A percentile compares a stretch with the other conserved stretches of the same genome.
phyloP scores from a whole-genome alignment of 495 filamentous ascomycete genomes.

The Aspergillus leporis region DNA sequence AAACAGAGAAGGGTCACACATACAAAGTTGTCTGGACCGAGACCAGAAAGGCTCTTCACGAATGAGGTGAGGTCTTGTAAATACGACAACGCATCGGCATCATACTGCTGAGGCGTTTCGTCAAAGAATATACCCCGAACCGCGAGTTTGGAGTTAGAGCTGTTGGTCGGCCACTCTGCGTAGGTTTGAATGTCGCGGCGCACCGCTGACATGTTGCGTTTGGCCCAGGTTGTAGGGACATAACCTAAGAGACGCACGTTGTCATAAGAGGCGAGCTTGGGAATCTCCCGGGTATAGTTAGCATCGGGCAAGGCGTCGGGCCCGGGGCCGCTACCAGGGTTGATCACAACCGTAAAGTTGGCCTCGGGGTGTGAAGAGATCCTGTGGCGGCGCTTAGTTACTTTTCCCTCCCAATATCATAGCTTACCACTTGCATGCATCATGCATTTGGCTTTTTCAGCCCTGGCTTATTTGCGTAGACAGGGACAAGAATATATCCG shows the following conservation, averaged over 20 bases:
- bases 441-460: slow-evolving; percentile 21
- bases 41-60: slow-evolving; percentile 32
- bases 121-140: slow-evolving; percentile 52
- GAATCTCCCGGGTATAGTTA: slow-evolving; percentile 53
- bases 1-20: slow-evolving; percentile 23
- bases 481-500: slow-evolving; percentile 20
- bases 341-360: slow-evolving; percentile 56
- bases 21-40: slow-evolving; percentile 43
- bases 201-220: slow-evolving; percentile 40
- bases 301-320: slow-evolving; percentile 42
- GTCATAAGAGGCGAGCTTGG: slow-evolving; percentile 38
- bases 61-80: slow-evolving; percentile 38
- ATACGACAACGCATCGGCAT: slow-evolving; percentile 33
- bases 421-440: slow-evolving; percentile 13
- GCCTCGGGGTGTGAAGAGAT: slow-evolving; percentile 42
- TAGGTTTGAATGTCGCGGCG: slow-evolving; percentile 49
- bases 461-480: slow-evolving; percentile 23
- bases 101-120: slow-evolving; percentile 47
- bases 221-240: slow-evolving; percentile 52
- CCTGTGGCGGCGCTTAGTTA: slow-evolving; percentile 36
- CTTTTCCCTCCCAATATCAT: slow-evolving; percentile 11
- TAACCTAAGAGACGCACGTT: slow-evolving; percentile 58
- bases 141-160: slow-evolving; percentile 34
- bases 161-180: slow-evolving; percentile 43
- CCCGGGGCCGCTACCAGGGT: slow-evolving; percentile 57